These are phyloP conservation scores for Amylocystis lapponica DNA, from an alignment of 768 basidiomycete species.

Conservation along the genomic window DNA sequence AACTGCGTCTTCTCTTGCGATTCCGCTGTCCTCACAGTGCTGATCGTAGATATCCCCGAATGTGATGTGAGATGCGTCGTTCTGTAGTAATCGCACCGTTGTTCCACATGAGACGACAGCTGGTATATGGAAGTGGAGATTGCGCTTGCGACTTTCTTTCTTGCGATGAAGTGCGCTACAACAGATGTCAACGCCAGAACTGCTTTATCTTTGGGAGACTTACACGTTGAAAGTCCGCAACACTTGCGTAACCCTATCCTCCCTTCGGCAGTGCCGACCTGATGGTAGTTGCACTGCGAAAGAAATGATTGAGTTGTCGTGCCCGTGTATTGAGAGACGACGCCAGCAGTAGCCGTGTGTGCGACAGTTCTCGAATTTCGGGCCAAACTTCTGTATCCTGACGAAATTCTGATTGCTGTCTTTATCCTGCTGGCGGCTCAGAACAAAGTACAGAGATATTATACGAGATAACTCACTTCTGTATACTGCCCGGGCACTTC, in stretches of 20 bases:
- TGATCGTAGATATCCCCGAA: constrained; percentile 94
- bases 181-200: constrained; percentile 1
- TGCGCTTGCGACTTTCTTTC: constrained; percentile 91
- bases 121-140: constrained; percentile 88
- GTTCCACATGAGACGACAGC: constrained; percentile 81
- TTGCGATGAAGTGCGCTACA: constrained; percentile 74
- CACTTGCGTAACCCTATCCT: constrained; percentile 88
- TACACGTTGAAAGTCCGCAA: constrained; percentile 94
- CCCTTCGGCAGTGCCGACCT: constrained; percentile 78
- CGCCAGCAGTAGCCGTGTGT: constrained; percentile 84
- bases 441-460: neutral
- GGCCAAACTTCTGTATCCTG: constrained; percentile 84
- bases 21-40: constrained; percentile 68
- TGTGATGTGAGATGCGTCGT: constrained; percentile 85
- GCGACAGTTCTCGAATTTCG: constrained; percentile 87
- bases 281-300: constrained; percentile 91
- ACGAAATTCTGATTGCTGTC: constrained; percentile 90
- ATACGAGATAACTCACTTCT: constrained; percentile 52
- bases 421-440: constrained; percentile 60
- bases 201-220: constrained; percentile 11
- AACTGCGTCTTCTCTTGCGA: constrained; percentile 84
- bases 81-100: constrained; percentile 79
- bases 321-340: constrained; percentile 85
- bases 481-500: constrained; percentile 99
- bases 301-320: constrained; percentile 81